Evolutionary conservation across 108 stramenopile species (phyloP), one percentile per base, ranked within the genome.

Genomic region (Nitzschia palea): DNA sequence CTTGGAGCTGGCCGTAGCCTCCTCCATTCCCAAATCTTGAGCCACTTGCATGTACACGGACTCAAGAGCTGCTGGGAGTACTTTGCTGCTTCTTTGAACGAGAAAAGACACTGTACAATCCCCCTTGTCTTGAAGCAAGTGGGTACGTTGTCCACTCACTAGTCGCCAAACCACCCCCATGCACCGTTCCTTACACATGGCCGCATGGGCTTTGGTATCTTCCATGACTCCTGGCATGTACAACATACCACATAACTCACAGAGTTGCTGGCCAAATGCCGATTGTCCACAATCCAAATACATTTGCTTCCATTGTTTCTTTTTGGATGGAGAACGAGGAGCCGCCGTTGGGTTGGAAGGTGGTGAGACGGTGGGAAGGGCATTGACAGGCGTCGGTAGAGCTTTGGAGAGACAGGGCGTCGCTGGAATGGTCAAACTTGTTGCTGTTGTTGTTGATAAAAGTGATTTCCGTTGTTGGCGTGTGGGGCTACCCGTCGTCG

Each of bases 281-380:
- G 55, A 42, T 70, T 94, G 93, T 30, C 93, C 93, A 32, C 85
- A 85, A 74, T 94, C 93, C 22, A 94, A 58, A 67, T 84, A 94
- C 26, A 86, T 50, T 80, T 94, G 93, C 60, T 66, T 58, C 2
- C 65, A 44, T 53, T 53, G 32, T 22, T 44, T 55, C 4, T 6
- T 28, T 33, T 63, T 31, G 4, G 10, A 17, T 28, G 51, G 51
- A 2, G 44, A 2, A 44, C 18, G 44, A 44, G 44, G 44, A 44
- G 44, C 20, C 1, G 44, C 23, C n/a, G 2, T 17, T 14, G 51
- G 23, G 23, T 3, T 52, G 5, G 2, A 2, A 26, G 20, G 14
- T 2, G 51, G 51, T 52, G 51, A 52, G 20, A 52, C 51, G 51
- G 25, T 52, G 23, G 51, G 23, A 2, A 26, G 23, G 1, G 51